These are phyloP conservation scores for Penicillium sp. DNA, from an alignment of 2,329 filamentous ascomycete species.

Conservation along the genomic window DNA sequence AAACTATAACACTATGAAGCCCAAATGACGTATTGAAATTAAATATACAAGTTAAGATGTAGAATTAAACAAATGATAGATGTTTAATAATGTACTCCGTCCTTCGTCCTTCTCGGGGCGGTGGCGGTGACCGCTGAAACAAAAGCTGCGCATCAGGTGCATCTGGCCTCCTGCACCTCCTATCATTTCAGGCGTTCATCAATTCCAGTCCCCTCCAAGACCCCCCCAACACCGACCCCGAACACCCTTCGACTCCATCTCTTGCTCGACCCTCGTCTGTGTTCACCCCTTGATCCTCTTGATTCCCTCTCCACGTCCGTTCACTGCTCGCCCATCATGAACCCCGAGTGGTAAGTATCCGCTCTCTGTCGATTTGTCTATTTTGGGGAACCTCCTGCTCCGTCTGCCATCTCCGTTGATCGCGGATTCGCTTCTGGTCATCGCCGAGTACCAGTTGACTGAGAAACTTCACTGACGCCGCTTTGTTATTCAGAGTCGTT, in stretches of 20 bases:
- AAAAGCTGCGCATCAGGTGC: slow-evolving; percentile 38
- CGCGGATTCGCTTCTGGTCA: background rate
- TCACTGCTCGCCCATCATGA: slow-evolving; percentile 48
- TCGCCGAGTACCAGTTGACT: background rate
- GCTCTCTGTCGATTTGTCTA: slow-evolving; percentile 14
- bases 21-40: background rate
- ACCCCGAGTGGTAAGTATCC: slow-evolving; percentile 55
- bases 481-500: slow-evolving; percentile 34
- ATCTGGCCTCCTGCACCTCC: slow-evolving; percentile 36
- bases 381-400: slow-evolving; percentile 17
- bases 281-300: slow-evolving; percentile 22
- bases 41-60: background rate
- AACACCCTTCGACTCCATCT: slow-evolving; percentile 22
- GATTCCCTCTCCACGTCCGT: slow-evolving; percentile 6
- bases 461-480: slow-evolving; percentile 19
- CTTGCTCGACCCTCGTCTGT: slow-evolving; percentile 25
- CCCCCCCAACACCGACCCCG: slow-evolving; percentile 20
- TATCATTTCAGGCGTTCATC: slow-evolving; percentile 40
- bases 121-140: slow-evolving; percentile 26
- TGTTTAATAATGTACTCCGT: background rate
- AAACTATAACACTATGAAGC: background rate
- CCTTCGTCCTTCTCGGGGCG: background rate
- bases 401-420: slow-evolving; percentile 14
- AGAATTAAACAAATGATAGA: background rate
- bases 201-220: slow-evolving; percentile 34